phyloP scores from a whole-genome alignment of 352 stramenopile species.

The Discostella stelligera region DNA sequence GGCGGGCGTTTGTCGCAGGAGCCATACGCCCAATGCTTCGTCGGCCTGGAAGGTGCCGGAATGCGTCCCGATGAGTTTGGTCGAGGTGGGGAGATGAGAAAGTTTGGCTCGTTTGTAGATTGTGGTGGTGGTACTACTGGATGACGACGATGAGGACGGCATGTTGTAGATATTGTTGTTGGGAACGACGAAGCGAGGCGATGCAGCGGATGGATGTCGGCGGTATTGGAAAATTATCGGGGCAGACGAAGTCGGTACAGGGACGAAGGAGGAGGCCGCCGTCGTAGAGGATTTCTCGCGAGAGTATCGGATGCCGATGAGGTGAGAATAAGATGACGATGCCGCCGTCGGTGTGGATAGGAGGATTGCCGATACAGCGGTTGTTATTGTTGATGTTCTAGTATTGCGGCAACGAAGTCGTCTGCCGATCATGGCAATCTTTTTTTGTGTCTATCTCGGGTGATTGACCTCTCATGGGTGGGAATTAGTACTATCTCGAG shows the following conservation, averaged over 20 bases:
- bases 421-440: not conserved
- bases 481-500: not conserved
- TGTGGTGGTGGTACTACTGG: not conserved
- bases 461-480: too few species aligned
- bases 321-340: not conserved
- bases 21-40: slow-evolving; percentile 95
- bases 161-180: not conserved
- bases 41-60: slow-evolving; percentile 98
- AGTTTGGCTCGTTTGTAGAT: slow-evolving; percentile 56
- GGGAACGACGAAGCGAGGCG: not conserved
- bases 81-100: slow-evolving; percentile 10
- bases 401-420: not conserved
- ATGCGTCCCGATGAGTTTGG: slow-evolving; percentile 94
- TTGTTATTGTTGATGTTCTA: not conserved
- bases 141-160: not conserved
- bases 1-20: slow-evolving; percentile 92
- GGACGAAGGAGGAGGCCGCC: not conserved
- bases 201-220: not conserved
- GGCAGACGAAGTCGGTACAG: not conserved
- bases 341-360: not conserved
- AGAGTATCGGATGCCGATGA: not conserved
- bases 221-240: not conserved
- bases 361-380: not conserved
- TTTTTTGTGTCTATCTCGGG: not conserved
- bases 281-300: not conserved